phyloP scores from a whole-genome alignment of 2,329 filamentous ascomycete genomes.

The Fusarium heterosporum region DNA sequence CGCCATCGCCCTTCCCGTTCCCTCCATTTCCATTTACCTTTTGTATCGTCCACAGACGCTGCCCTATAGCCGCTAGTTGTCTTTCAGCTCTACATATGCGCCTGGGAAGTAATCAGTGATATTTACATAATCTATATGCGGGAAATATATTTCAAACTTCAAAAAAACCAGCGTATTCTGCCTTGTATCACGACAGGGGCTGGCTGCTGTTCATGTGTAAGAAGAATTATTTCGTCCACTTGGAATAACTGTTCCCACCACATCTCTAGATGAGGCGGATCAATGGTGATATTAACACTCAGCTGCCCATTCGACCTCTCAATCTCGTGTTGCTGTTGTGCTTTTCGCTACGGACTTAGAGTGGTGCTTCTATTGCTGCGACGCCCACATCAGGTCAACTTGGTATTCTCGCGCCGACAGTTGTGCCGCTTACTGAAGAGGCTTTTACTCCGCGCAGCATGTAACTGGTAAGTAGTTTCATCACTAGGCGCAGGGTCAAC shows the following conservation, averaged over 20 bases:
- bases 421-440: constrained; percentile 17
- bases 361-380: background rate
- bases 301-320: constrained; percentile 62
- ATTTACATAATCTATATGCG: constrained; percentile 86
- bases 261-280: constrained; percentile 74
- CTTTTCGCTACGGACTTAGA: background rate
- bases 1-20: constrained; percentile 77
- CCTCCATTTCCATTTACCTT: constrained; percentile 81
- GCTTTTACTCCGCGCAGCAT: constrained; percentile 19
- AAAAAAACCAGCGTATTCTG: constrained; percentile 7
- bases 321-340: background rate
- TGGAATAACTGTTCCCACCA: constrained; percentile 82
- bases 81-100: constrained; percentile 51
- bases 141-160: constrained; percentile 85
- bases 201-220: constrained; percentile 77
- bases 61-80: constrained; percentile 45
- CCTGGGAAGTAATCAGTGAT: constrained; percentile 81
- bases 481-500: constrained; percentile 32
- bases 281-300: constrained; percentile 67
- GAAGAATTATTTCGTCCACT: constrained; percentile 77
- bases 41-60: constrained; percentile 79
- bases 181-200: too few relatives aligned
- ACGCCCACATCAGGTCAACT: constrained; percentile 54
- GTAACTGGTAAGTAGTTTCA: constrained; percentile 36
- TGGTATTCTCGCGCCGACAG: constrained; percentile 57